These are phyloP conservation scores for Prosopis cineraria DNA, from an alignment of 306 rosid genomes.

Conservation along the genomic window DNA sequence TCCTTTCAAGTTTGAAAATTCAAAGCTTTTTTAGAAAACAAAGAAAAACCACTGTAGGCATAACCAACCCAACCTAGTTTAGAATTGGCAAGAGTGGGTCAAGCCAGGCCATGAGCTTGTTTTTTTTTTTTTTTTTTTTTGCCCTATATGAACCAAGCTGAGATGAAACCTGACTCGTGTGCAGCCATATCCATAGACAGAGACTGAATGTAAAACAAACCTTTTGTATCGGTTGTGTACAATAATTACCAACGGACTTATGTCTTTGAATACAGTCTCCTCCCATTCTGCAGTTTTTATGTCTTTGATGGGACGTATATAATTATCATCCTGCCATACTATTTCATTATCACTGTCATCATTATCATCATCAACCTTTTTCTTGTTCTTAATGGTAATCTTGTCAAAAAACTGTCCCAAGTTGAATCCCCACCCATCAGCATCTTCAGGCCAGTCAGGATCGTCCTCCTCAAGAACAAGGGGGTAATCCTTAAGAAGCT, in stretches of 20 bases:
- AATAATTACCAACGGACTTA: slow-evolving; percentile 79
- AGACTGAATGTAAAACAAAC: slow-evolving; percentile 41
- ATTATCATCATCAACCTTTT: slow-evolving; percentile 47
- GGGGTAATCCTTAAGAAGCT: slow-evolving; percentile 69
- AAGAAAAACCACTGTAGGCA: too few species aligned
- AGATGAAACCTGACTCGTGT: neutral
- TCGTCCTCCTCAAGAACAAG: slow-evolving; percentile 95
- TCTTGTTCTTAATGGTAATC: slow-evolving; percentile 71
- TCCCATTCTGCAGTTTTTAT: slow-evolving; percentile 70
- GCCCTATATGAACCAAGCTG: neutral
- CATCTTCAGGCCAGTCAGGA: slow-evolving; percentile 94
- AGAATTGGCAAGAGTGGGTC: too few species aligned
- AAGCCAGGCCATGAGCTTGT: neutral
- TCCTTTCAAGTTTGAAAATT: too few species aligned
- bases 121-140: slow-evolving; percentile 13
- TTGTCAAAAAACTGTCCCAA: slow-evolving; percentile 87
- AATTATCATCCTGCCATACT: slow-evolving; percentile 92
- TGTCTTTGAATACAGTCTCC: slow-evolving; percentile 84
- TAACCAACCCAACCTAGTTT: too few species aligned
- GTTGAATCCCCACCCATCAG: slow-evolving; percentile 93
- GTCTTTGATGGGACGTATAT: slow-evolving; percentile 84
- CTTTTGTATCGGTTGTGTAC: slow-evolving; percentile 90
- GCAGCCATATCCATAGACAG: neutral
- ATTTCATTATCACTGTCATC: slow-evolving; percentile 47
- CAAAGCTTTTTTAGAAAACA: too few species aligned